Conservation (phyloP, 768 basidiomycete species). For the Lyophyllum decastes region DNA sequence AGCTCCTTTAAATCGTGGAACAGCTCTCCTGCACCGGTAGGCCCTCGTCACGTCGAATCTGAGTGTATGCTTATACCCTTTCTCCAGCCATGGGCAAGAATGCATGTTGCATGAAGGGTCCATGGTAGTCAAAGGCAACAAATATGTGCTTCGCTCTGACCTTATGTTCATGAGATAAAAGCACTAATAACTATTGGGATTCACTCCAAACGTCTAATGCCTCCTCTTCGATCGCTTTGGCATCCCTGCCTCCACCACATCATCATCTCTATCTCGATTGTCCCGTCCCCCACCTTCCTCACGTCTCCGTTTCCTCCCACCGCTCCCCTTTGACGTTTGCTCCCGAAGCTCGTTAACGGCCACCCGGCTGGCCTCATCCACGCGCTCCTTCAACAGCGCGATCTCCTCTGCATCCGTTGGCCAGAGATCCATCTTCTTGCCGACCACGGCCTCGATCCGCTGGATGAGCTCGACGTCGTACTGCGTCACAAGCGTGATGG, state of each 20-base stretch:
- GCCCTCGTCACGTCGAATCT: not conserved
- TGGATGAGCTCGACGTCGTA: constrained; percentile 97
- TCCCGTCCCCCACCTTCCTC: constrained; percentile 56
- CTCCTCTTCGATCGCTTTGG: constrained; percentile 63
- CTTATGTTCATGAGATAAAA: constrained; percentile 54
- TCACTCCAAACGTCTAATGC: constrained; percentile 25
- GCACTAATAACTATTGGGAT: not conserved
- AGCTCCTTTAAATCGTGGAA: constrained; percentile 59
- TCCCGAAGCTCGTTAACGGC: constrained; percentile 86
- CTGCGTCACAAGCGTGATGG: constrained; percentile 96
- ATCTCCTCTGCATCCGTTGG: constrained; percentile 88
- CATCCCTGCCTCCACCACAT: constrained; percentile 89
- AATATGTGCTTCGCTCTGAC: constrained; percentile 76
- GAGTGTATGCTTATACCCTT: not conserved
- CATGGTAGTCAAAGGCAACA: constrained; percentile 56
- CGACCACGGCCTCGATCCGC: constrained; percentile 90
- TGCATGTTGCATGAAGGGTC: constrained; percentile 77
- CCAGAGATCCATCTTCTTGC: constrained; percentile 90
- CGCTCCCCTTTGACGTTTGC: constrained; percentile 48
- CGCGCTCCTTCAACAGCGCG: constrained; percentile 82
- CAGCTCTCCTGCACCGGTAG: constrained; percentile 69
- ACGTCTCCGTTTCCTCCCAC: constrained; percentile 42
- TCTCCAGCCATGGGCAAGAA: constrained; percentile 65
- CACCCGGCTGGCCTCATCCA: constrained; percentile 79
- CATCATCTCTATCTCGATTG: constrained; percentile 90